These are phyloP conservation scores for Aureobasidium sp. DNA, from an alignment of 2,329 filamentous ascomycete genomes.

Conservation along the genomic window DNA sequence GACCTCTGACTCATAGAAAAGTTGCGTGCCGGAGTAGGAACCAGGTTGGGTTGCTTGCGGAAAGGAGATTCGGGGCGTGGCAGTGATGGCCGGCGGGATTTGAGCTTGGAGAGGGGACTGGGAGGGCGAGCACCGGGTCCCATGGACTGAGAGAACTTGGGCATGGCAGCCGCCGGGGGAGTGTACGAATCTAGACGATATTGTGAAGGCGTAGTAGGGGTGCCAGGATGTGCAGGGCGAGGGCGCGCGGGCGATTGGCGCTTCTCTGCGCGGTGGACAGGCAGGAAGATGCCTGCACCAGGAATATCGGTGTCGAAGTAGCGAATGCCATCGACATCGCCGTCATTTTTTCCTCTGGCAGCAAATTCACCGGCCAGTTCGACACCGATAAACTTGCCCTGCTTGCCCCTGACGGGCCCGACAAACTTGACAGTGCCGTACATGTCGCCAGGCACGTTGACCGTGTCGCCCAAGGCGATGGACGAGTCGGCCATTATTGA, in stretches of 20 bases:
- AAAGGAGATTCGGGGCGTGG: conserved; percentile 82
- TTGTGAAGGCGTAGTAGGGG: conserved; percentile 60
- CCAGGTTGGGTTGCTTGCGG: conserved; percentile 53
- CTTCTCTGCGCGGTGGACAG: conserved; percentile 70
- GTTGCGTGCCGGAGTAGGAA: conserved; percentile 51
- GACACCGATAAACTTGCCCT: conserved; percentile 84
- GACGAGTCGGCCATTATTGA: conserved; percentile 42
- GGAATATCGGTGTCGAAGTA: conserved; percentile 78
- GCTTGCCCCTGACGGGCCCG: conserved; percentile 79
- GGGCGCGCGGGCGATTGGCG: conserved; percentile 53
- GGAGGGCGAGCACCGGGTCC: conserved; percentile 62
- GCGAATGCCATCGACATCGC: conserved; percentile 74
- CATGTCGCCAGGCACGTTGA: conserved; percentile 93
- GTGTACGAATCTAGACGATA: conserved; percentile 42
- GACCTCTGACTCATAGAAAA: conserved; percentile 46
- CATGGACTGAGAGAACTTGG: conserved; percentile 84
- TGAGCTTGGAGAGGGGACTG: conserved; percentile 65
- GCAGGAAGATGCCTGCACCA: conserved; percentile 89
- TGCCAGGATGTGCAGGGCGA: conserved; percentile 52
- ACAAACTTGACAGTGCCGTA: conserved; percentile 82
- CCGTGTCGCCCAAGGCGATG: conserved; percentile 70
- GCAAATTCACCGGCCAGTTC: conserved; percentile 80
- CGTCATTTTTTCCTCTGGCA: conserved; percentile 82
- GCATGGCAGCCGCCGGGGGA: conserved; percentile 54
- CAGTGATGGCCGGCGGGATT: conserved; percentile 63